Base-by-base conservation (phyloP, 306 rosid species). In the Pterocarpus macrocarpus region DNA sequence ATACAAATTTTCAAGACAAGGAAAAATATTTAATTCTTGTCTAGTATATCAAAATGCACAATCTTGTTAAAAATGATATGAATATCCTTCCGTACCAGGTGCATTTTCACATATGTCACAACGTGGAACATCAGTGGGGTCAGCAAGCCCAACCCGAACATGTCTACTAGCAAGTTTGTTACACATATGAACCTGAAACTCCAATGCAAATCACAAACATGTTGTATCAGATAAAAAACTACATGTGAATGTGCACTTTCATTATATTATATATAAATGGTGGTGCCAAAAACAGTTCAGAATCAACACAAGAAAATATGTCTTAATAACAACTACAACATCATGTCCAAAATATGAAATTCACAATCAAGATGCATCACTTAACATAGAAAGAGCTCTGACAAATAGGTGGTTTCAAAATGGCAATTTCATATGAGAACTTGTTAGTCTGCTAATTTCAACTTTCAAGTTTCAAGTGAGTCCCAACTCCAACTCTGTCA, bases 31-130 rank as follows among this genome's bases (percentile, higher is more conserved):
- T 22, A 77, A 81, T 73, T 52, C 53, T 16, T 7, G 15, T 2
- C 17, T 14, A 13, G 16, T 14, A 50, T 58, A 81, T 56, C 57
- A 50, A 13, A 50, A 71, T 78, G 71, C 52, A 75, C 17, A 81
- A 62, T 64, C 33, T 35, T 15, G 57, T 14, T 50, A 8, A 64
- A 52, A 59, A 33, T 22, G 5, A 35, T 52, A 58, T 58, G 3
- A 47, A 36, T 85, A 50, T 52, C 28, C 28, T 22, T 22, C 75
- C 35, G 65, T 86, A 91, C 93, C 96, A 66, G 96, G 92, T 32
- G 88, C 91, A 66, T 88, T 91, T 87, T 91, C 96, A 33, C 96
- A 91, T 81, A 91, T 91, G 69, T 91, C 96, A 77, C 96, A 91
- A 17, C 85, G 87, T 4, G 90, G 93, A 75, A 86, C 93, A 3